Base-by-base conservation (phyloP, 2,329 filamentous ascomycete genomes). In the Daldinia eschscholtzii region DNA sequence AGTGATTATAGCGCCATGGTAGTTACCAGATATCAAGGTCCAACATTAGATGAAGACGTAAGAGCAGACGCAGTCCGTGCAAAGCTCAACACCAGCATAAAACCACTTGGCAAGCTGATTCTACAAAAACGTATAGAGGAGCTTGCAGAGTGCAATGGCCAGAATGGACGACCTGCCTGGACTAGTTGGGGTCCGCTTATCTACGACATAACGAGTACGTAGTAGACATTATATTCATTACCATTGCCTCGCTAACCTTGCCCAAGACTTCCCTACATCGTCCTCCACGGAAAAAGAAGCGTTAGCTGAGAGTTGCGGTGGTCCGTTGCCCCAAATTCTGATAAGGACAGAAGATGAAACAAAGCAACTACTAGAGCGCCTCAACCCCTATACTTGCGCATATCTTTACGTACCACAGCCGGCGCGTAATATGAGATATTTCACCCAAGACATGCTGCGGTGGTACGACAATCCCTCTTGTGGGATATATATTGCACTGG, bases 401-500 rank as follows among this genome's bases (percentile, higher is more conserved):
- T 37, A 65, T 46, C 52, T 72, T 15, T 52, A 62, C 39, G 2
- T 30, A 46, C 23, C 30, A 50, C 28, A 5, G 50, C 12, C 18
- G 52, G 46, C 26, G 20, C 26, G 4, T 3, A 26, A 10, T 6
- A 48, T 18, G 30, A 59, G 48, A 37, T 10, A 41, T 12, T 72
- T 63, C 44, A 72, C 71, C 0, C 65, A 44, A 12, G 15, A 15
- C 10, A 70, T 39, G 57, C 64, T 74, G 33, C 55, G 65, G 15
- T 72, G 67, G 65, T 53, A 65, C 41, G 72, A 74, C 26, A 73
- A 70, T 28, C 72, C 71, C 3, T 53, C 46, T 15, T 5, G 39
- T 15, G 69, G 72, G 9, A 52, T 67, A 15, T 73, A 73, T 20
- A 72, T 64, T 18, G 67, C 69, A 1, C 13, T 73, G 3, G 53